A percentile compares a stretch with the other conserved stretches of the same genome.
Evolutionary conservation across 306 rosid genomes (phyloP).

Genomic region (Hippophae gyantsensis): DNA sequence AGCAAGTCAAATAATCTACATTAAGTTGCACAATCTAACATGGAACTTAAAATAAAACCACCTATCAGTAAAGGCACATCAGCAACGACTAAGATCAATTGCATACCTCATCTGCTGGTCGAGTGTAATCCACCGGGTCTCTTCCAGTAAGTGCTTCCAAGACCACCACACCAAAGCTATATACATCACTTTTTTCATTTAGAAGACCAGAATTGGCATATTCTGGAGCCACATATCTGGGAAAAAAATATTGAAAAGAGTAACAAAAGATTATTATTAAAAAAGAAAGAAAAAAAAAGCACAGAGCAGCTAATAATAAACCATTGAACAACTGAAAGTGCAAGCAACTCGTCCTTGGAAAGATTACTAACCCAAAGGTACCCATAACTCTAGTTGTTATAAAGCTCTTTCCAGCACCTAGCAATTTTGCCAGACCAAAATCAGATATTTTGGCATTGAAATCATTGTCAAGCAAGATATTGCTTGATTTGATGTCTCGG

Average conservation of each 20-base stretch:
- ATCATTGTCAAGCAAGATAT: constrained; percentile 78
- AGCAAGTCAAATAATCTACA: constrained; percentile 10
- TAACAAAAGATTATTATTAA: constrained; percentile 9
- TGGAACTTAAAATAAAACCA: constrained; percentile 1
- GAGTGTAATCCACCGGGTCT: constrained; percentile 85
- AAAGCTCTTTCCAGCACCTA: constrained; percentile 80
- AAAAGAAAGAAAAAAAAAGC: constrained; percentile 5
- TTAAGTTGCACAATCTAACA: background rate
- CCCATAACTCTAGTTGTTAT: constrained; percentile 97
- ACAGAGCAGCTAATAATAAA: background rate
- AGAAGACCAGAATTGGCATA: constrained; percentile 90
- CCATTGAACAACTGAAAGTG: background rate
- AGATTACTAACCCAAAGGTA: constrained; percentile 73
- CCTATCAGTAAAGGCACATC: background rate
- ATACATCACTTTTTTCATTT: constrained; percentile 87
- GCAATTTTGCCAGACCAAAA: constrained; percentile 86
- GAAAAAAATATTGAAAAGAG: constrained; percentile 14
- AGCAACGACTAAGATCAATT: background rate
- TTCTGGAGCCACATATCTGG: constrained; percentile 91
- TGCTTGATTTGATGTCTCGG: constrained; percentile 89
- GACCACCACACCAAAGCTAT: constrained; percentile 72
- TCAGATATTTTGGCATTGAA: constrained; percentile 92
- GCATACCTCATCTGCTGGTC: constrained; percentile 61
- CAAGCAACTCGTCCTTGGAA: constrained; percentile 1
- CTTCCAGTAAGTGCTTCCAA: constrained; percentile 85